Conservation (phyloP, 1,139 yeast genomes). For the Candida sp. region DNA sequence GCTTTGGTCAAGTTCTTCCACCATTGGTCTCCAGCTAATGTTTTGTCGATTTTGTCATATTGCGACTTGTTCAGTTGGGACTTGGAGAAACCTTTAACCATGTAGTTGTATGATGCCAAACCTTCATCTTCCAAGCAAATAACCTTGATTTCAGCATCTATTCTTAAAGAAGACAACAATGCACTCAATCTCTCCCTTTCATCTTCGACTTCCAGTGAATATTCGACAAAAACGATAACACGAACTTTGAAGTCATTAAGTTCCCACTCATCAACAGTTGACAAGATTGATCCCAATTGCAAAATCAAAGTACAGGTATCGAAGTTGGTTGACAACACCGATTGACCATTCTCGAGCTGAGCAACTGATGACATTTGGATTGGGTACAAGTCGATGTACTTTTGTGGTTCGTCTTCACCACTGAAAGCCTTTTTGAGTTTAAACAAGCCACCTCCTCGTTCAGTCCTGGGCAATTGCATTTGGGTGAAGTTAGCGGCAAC, state of each 20-base stretch:
- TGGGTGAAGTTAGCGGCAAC: conserved; percentile 85
- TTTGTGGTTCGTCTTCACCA: conserved; percentile 27
- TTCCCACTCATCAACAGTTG: conserved; percentile 95
- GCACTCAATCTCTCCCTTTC: conserved; percentile 66
- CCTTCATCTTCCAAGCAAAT: conserved; percentile 66
- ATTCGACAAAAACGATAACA: conserved; percentile 90
- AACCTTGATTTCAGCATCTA: conserved; percentile 78
- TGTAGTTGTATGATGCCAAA: conserved; percentile 71
- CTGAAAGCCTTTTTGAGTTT: conserved; percentile 10
- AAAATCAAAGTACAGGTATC: conserved; percentile 93
- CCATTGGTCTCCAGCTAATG: conserved; percentile 51
- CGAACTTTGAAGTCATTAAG: conserved; percentile 66
- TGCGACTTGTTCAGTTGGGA: conserved; percentile 27
- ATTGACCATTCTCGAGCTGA: conserved; percentile 64
- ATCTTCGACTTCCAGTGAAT: conserved; percentile 66
- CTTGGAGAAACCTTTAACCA: conserved; percentile 65
- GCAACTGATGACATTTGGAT: conserved; percentile 94
- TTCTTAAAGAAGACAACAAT: conserved; percentile 75
- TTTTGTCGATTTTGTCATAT: conserved; percentile 36
- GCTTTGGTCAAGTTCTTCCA: conserved; percentile 71
- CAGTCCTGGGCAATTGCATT: conserved; percentile 56
- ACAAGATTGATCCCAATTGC: conserved; percentile 90
- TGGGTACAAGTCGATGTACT: conserved; percentile 87
- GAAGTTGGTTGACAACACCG: conserved; percentile 83
- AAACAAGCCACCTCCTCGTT: conserved; percentile 24